Base-by-base conservation (phyloP, 2,329 filamentous ascomycete genomes). In the Sporothrix sp. region DNA sequence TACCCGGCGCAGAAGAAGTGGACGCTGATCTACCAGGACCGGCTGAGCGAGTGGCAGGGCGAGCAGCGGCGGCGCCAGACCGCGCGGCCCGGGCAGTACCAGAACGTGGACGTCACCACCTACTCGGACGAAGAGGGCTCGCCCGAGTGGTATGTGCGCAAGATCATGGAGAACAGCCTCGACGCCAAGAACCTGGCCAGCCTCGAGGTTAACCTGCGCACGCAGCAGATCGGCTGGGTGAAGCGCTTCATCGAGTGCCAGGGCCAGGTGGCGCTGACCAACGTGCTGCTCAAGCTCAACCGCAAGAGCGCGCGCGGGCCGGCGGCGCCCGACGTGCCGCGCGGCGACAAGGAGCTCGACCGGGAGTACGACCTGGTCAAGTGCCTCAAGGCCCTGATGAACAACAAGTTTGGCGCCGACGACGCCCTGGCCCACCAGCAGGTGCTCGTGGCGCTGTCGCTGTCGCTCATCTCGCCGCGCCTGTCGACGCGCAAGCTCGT, bases 341-440 rank as follows among this genome's bases (percentile, higher is more conserved):
- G 66, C 62, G 71, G 64, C 52, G 88, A 95, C 60, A 88, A 85
- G 65, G 87, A 91, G 62, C 74, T 93, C 45, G 90, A 96, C 62
- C 81, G 85, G 58, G 90, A 95, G 69, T 97, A 97, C 65, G 93
- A 97, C 63, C 95, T 98, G 56, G 81, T 95, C 64, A 98, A 98
- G 70, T 97, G 93, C 70, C 70, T 98, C 52, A 97, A 97, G 72
- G 89, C 90, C 28, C 70, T 97, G 52, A 95, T 97, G 85, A 98
- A 98, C 79, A 98, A 96, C 78, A 96, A 95, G 66, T 97, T 95
- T 65, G 93, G 93, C 55, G 93, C 93, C 55, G 93, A 98, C 64
- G 90, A 98, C 75, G 93, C 93, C 16, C 74, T 98, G 52, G 75
- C 81, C 54, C 90, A 97, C 63, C 86, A 93, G 63, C 87, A 91